Evolutionary conservation across 2,329 filamentous ascomycete species (phyloP).

Genomic region (Epichloe sibirici): DNA sequence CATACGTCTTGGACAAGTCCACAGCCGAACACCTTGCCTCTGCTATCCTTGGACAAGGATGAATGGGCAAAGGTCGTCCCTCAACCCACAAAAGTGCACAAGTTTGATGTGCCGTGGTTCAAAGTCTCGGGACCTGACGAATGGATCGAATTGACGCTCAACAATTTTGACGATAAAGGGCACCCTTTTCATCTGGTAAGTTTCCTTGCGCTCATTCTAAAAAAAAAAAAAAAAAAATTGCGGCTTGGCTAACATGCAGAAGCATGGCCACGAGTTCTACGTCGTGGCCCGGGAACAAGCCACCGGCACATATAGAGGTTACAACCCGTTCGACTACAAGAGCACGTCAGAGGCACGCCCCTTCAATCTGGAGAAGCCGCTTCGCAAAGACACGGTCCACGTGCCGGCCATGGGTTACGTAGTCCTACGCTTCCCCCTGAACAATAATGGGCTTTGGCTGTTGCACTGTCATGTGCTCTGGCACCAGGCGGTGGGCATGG

Average conservation of each 20-base stretch:
- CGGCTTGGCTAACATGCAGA: not conserved
- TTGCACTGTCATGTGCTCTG: slow-evolving; percentile 27
- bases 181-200: slow-evolving; percentile 37
- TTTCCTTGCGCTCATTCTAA: not conserved
- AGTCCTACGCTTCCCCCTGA: slow-evolving; percentile 20
- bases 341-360: not conserved
- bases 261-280: slow-evolving; percentile 13
- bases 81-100: slow-evolving; percentile 9
- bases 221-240: too few relatives aligned
- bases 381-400: slow-evolving; percentile 19
- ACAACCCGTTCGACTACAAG: slow-evolving; percentile 8
- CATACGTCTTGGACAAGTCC: slow-evolving; percentile 11
- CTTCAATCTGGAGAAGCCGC: slow-evolving; percentile 13
- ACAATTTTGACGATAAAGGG: slow-evolving; percentile 36
- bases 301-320: slow-evolving; percentile 5
- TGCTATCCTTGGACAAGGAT: slow-evolving; percentile 7
- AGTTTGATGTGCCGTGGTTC: slow-evolving; percentile 10
- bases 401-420: slow-evolving; percentile 23
- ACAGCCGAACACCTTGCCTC: slow-evolving; percentile 5
- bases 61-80: slow-evolving; percentile 8
- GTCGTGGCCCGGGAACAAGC: slow-evolving; percentile 7
- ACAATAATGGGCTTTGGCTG: slow-evolving; percentile 26
- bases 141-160: slow-evolving; percentile 36
- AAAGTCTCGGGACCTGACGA: slow-evolving; percentile 9
- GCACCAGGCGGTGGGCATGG: slow-evolving; percentile 24